Evolutionary conservation across 208 protist genomes (phyloP).

Genomic region (Trypanosoma melophagium): DNA sequence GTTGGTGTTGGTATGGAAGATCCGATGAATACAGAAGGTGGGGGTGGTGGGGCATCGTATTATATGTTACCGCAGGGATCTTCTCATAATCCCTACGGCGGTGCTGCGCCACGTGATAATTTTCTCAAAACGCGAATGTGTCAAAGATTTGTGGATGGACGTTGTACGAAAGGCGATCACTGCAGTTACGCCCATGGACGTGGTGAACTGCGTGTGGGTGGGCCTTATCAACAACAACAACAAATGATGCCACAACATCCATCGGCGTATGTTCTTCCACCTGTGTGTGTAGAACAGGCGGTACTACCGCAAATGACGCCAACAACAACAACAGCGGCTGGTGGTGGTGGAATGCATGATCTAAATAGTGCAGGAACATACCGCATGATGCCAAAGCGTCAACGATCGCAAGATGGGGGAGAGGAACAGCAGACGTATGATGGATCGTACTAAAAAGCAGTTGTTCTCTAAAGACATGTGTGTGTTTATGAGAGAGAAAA

Average conservation of each 20-base stretch:
- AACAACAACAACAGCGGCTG: background rate
- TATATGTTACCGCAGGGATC: conserved; percentile 17
- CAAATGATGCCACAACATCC: conserved; percentile 18
- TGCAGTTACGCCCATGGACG: conserved; percentile 86
- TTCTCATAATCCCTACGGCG: conserved; percentile 15
- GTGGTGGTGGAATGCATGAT: no score
- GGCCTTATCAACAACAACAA: conserved; percentile 17
- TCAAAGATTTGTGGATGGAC: conserved; percentile 68
- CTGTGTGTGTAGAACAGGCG: conserved; percentile 16
- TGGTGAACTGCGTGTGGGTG: conserved; percentile 44
- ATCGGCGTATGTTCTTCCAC: conserved; percentile 8
- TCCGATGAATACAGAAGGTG: conserved; percentile 1
- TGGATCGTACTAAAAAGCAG: background rate
- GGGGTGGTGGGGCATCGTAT: conserved; percentile 9
- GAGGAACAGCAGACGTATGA: conserved; percentile 1
- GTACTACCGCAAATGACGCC: conserved; percentile 11
- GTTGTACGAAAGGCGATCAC: conserved; percentile 56
- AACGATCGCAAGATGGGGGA: conserved; percentile 6
- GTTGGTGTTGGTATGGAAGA: background rate
- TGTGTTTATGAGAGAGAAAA: background rate
- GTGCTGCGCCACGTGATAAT: conserved; percentile 8
- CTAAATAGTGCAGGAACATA: conserved; percentile 1
- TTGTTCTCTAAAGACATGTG: background rate
- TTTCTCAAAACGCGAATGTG: conserved; percentile 73
- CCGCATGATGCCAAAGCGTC: conserved; percentile 14